These are phyloP conservation scores for Limonium bicolor DNA, from an alignment of 148 eudicot genomes.

Conservation along the genomic window DNA sequence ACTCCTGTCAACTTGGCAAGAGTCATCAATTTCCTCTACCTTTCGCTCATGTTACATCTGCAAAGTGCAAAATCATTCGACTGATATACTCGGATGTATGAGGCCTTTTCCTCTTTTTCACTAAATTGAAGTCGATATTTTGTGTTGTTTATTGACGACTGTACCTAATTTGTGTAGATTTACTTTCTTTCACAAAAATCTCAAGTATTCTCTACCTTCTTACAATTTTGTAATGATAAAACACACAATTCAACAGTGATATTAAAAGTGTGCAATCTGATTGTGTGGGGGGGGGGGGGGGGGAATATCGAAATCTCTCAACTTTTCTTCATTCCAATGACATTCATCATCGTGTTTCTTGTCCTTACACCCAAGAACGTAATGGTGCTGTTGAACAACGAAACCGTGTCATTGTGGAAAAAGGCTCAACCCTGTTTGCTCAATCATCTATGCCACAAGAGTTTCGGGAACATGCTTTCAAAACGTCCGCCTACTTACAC, in stretches of 20 bases:
- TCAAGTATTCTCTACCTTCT: background rate
- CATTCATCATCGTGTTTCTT: background rate
- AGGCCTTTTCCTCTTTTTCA: background rate
- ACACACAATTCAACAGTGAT: background rate
- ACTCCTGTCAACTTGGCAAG: background rate
- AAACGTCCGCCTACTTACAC: no score
- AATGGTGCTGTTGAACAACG: no score
- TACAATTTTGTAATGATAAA: background rate
- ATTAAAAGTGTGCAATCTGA: background rate
- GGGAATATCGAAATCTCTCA: background rate
- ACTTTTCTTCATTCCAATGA: background rate
- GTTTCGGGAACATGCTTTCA: no score
- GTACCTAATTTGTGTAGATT: background rate
- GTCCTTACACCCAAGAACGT: background rate
- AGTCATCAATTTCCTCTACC: background rate
- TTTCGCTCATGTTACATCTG: no score
- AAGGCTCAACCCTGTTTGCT: no score
- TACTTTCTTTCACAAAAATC: background rate
- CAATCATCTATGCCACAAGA: no score
- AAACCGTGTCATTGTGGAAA: no score
- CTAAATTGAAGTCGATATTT: background rate
- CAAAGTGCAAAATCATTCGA: no score
- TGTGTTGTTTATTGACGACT: background rate
- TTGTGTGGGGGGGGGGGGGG: background rate
- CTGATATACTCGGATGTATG: background rate